Evolutionary conservation across 257 asterid genomes (phyloP).

Genomic region (Lycium barbarum): DNA sequence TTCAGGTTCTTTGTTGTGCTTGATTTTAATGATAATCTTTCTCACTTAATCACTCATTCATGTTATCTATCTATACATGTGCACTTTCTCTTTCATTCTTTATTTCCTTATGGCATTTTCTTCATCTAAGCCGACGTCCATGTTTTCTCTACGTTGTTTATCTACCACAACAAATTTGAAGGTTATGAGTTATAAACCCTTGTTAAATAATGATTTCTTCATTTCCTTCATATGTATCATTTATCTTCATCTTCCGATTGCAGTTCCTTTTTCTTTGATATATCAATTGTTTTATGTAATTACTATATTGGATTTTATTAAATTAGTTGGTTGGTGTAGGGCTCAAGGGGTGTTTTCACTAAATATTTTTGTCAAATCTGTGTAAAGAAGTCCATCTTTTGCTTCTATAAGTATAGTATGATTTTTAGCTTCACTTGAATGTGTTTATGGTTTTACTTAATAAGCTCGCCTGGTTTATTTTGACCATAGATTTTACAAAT

Average conservation of each 20-base stretch:
- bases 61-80: not conserved
- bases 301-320: not conserved
- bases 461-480: not conserved
- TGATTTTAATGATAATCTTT: not conserved
- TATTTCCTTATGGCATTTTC: not conserved
- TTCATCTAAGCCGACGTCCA: too few relatives aligned
- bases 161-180: not conserved
- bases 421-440: not conserved
- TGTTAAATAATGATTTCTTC: not conserved
- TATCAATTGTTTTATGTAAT: not conserved
- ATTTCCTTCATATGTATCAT: not conserved
- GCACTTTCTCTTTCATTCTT: not conserved
- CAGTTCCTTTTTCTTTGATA: not conserved
- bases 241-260: not conserved
- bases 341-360: not conserved
- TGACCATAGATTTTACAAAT: not conserved
- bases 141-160: not conserved
- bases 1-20: constrained; percentile 1
- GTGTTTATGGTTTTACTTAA: constrained; percentile 15
- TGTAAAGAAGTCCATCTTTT: not conserved
- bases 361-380: not conserved
- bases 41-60: not conserved
- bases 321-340: not conserved
- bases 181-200: not conserved
- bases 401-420: not conserved